Conservation (phyloP, 768 basidiomycete genomes). For the Mycena epipterygia region DNA sequence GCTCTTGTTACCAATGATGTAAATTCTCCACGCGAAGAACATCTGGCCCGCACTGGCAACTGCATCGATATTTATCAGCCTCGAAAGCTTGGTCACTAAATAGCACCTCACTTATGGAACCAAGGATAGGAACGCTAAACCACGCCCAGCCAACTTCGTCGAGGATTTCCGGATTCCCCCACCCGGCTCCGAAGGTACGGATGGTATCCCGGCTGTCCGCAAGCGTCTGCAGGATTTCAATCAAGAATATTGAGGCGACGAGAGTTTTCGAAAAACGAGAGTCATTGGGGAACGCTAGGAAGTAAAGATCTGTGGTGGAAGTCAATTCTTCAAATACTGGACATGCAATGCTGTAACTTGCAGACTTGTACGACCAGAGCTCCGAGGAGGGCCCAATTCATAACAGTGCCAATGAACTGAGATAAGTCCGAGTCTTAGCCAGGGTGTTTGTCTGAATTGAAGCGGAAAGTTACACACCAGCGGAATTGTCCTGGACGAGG, state of each 20-base stretch:
- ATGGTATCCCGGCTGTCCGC: conserved; percentile 3
- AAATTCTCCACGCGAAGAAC: conserved; percentile 3
- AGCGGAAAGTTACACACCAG: background rate
- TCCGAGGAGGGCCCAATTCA: conserved; percentile 5
- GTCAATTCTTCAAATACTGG: background rate
- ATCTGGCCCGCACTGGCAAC: background rate
- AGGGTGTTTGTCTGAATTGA: background rate
- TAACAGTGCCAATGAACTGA: background rate
- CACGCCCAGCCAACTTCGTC: conserved; percentile 27
- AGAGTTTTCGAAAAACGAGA: background rate
- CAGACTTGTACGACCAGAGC: conserved; percentile 2
- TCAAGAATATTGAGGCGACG: background rate
- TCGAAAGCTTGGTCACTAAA: background rate
- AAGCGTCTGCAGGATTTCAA: background rate
- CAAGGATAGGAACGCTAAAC: conserved; percentile 35
- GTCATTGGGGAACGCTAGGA: conserved; percentile 2
- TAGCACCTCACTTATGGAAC: conserved; percentile 15
- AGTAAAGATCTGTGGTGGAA: conserved; percentile 4
- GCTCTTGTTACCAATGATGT: background rate
- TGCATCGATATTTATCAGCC: background rate
- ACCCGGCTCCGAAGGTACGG: conserved; percentile 30
- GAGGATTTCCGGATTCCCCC: conserved; percentile 26
- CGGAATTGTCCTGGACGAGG: background rate
- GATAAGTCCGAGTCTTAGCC: background rate
- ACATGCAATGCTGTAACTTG: background rate